Percentiles rank a stretch among this genome's conserved stretches.
Evolutionary conservation across 2,329 filamentous ascomycete species (phyloP).

Genomic region (Coleophoma cylindrospora): DNA sequence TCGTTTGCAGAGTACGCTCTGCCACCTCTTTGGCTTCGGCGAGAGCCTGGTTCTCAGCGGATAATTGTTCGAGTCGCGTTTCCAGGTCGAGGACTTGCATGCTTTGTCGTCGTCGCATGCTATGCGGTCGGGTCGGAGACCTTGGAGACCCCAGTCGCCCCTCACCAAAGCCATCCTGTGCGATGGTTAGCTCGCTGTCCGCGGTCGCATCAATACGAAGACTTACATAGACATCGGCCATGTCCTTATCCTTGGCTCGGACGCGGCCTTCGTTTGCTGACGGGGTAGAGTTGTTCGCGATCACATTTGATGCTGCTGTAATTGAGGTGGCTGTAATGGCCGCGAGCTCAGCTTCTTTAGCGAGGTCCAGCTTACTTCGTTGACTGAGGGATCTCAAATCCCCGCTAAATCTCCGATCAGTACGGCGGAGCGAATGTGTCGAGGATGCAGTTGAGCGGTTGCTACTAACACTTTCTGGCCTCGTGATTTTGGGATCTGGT

Average conservation of each 20-base stretch:
- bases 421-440: constrained; percentile 68
- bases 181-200: constrained; percentile 16
- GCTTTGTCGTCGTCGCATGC: constrained; percentile 94
- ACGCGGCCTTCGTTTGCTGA: constrained; percentile 83
- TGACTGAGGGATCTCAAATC: constrained; percentile 68
- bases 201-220: background rate
- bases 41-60: constrained; percentile 78
- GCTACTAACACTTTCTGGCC: constrained; percentile 58
- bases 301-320: constrained; percentile 13
- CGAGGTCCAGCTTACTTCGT: constrained; percentile 37
- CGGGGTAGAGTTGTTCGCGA: constrained; percentile 60
- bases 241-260: constrained; percentile 63
- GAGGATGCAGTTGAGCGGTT: constrained; percentile 41
- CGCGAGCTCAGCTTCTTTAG: constrained; percentile 39
- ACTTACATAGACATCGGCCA: constrained; percentile 94
- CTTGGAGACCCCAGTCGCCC: constrained; percentile 79
- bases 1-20: constrained; percentile 57
- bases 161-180: constrained; percentile 87
- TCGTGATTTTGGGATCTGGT: constrained; percentile 35
- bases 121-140: constrained; percentile 90
- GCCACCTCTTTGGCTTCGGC: constrained; percentile 66
- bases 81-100: constrained; percentile 96
- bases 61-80: constrained; percentile 74
- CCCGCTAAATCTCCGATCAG: constrained; percentile 63
- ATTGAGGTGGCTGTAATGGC: constrained; percentile 28